Evolutionary conservation across 2,329 filamentous ascomycete genomes (phyloP), one percentile per base, ranked within the genome.

Genomic region (Penicillium sp.): DNA sequence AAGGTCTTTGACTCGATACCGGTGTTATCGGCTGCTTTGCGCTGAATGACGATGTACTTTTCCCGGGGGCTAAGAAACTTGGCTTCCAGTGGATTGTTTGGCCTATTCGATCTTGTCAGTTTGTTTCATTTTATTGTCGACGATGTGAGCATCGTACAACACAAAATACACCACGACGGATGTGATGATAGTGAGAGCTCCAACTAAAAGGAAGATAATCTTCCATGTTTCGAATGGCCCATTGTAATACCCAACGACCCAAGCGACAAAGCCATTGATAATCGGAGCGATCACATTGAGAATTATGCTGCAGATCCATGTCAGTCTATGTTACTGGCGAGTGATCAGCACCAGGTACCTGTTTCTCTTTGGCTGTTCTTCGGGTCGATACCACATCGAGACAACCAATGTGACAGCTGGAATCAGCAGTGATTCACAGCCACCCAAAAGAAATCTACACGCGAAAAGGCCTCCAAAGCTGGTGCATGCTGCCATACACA

Each of bases 21-120:
- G 1, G 75, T 78, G 54, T 72, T 69, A 61, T 79, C 77, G 6
- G 63, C 67, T 1, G 71, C 69, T 10, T 76, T 62, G 3, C 74
- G 69, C 53, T 72, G 59, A 19, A 75, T 78, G 39, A 81, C 79
- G 53, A 83, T 71, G 26, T 78, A 76, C 57, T 79, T 77, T 65
- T 88, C 83, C 52, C 81, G 75, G n/a, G 27, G n/a, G n/a, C 16
- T 49, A 19, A 49, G 31, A 3, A 49, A 49, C 13, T 37, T 49
- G 21, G 47, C 47, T 37, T 49, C 47, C 4, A 49, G 47, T 3
- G 47, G 47, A 3, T 49, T 49, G 27, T 49, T 49, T 13, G 47
- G 47, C 14, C 47, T 49, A 21, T 31, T 16, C 13, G 16, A 24
- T 33, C n/a, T 39, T 24, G 33, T 27, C 21, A 47, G n/a, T 16